phyloP scores from a whole-genome alignment of 176 grass and related monocot species.

The Oryza rufipogon region DNA sequence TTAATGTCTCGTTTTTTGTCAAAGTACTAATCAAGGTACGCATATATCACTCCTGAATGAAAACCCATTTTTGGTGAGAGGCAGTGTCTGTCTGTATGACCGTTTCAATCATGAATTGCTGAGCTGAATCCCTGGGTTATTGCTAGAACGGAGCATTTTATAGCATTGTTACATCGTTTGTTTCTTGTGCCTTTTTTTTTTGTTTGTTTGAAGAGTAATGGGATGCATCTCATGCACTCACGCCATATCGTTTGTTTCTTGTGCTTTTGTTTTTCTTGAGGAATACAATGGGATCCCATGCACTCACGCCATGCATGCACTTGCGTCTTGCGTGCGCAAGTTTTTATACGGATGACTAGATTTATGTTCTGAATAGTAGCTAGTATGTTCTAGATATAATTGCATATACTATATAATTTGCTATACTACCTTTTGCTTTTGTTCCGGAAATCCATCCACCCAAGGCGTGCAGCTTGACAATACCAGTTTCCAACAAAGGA shows the following conservation, averaged over 20 bases:
- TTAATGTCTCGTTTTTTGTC: background rate
- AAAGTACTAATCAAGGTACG: background rate
- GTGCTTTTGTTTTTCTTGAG: background rate
- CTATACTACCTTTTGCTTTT: background rate
- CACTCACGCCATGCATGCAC: background rate
- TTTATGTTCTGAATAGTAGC: background rate
- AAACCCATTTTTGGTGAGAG: background rate
- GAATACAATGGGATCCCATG: background rate
- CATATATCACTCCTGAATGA: background rate
- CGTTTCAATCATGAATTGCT: background rate
- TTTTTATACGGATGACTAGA: too few species aligned
- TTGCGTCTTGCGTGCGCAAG: too few species aligned
- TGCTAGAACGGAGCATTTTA: background rate
- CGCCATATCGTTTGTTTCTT: background rate
- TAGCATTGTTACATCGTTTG: background rate
- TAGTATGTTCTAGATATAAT: too few species aligned
- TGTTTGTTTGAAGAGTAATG: background rate
- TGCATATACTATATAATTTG: background rate
- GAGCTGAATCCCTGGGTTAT: background rate
- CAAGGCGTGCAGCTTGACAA: background rate
- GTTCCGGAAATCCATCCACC: slow-evolving; percentile 18
- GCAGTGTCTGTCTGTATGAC: background rate
- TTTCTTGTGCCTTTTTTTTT: background rate
- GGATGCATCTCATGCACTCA: background rate
- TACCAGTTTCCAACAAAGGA: background rate